Percentiles rank a stretch among this genome's conserved stretches.
Evolutionary conservation across 108 stramenopile genomes (phyloP).

Genomic region (Conticribra guillardii): DNA sequence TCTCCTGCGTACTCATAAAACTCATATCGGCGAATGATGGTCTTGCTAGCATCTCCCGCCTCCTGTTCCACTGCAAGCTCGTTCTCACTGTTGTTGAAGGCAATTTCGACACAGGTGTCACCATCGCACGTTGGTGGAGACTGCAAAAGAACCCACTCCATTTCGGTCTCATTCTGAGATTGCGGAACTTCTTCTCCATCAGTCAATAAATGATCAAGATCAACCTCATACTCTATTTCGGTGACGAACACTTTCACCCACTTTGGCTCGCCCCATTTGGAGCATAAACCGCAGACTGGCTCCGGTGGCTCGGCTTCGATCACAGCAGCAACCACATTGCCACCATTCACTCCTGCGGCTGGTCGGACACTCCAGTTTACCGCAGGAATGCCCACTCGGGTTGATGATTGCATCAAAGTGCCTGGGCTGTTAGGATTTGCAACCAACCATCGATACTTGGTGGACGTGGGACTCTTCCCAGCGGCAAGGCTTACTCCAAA

Average conservation of each 20-base stretch:
- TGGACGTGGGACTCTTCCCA: neutral
- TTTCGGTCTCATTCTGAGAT: neutral
- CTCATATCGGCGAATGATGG: neutral
- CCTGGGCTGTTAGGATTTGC: conserved; percentile 2
- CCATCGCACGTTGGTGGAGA: neutral
- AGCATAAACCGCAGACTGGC: neutral
- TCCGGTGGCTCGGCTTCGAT: neutral
- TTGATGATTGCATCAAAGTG: no score
- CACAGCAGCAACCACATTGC: neutral
- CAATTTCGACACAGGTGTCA: neutral
- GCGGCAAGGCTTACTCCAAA: conserved; percentile 2
- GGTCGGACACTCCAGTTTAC: neutral
- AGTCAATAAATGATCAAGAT: neutral
- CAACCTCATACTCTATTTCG: neutral
- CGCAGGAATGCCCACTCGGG: neutral
- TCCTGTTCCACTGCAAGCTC: neutral
- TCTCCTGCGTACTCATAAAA: neutral
- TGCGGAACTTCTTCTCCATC: neutral
- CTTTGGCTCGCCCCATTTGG: neutral
- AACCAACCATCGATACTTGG: conserved; percentile 14
- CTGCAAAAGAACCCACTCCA: neutral
- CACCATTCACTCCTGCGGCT: neutral
- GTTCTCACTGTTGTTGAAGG: neutral
- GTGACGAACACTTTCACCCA: neutral
- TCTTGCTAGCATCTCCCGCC: neutral